Conservation (phyloP, 371 early-diverging fungal genomes). For the Actinomucor elegans region DNA sequence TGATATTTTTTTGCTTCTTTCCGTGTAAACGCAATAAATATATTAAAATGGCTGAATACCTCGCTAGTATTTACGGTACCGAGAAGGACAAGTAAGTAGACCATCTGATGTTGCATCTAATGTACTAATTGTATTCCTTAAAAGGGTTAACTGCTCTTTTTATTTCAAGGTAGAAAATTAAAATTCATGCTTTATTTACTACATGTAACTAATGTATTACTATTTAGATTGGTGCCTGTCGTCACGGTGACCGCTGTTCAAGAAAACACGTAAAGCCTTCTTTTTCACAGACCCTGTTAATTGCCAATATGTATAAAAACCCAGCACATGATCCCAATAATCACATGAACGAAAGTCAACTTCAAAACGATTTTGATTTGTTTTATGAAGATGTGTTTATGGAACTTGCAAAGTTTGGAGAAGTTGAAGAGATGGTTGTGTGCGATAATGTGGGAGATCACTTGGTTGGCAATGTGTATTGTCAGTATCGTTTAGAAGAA, state of each 20-base stretch:
- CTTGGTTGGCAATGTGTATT: slow-evolving; percentile 97
- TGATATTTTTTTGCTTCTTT: not conserved
- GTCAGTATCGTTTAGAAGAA: slow-evolving; percentile 86
- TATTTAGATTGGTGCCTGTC: slow-evolving; percentile 91
- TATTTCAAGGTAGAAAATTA: slow-evolving; percentile 79
- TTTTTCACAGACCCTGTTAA: slow-evolving; percentile 91
- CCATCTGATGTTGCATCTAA: not conserved
- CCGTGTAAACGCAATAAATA: not conserved
- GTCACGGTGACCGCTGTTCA: slow-evolving; percentile 97
- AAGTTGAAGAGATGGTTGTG: slow-evolving; percentile 93
- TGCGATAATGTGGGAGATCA: slow-evolving; percentile 99
- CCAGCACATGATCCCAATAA: slow-evolving; percentile 83
- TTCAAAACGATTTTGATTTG: slow-evolving; percentile 93
- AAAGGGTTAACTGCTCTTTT: slow-evolving; percentile 95
- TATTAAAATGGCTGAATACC: slow-evolving; percentile 76
- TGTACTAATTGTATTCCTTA: not conserved
- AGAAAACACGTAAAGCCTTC: slow-evolving; percentile 97
- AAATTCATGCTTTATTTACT: not conserved
- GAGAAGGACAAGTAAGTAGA: slow-evolving; percentile 88
- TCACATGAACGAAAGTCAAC: slow-evolving; percentile 68
- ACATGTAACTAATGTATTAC: not conserved
- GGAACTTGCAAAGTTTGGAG: slow-evolving; percentile 95
- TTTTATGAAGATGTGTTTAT: slow-evolving; percentile 97
- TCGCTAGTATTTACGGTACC: slow-evolving; percentile 93
- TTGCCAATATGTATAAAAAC: slow-evolving; percentile 95